These are phyloP conservation scores for Filosporella fistucella DNA, from an alignment of 495 filamentous ascomycete genomes.

Conservation along the genomic window DNA sequence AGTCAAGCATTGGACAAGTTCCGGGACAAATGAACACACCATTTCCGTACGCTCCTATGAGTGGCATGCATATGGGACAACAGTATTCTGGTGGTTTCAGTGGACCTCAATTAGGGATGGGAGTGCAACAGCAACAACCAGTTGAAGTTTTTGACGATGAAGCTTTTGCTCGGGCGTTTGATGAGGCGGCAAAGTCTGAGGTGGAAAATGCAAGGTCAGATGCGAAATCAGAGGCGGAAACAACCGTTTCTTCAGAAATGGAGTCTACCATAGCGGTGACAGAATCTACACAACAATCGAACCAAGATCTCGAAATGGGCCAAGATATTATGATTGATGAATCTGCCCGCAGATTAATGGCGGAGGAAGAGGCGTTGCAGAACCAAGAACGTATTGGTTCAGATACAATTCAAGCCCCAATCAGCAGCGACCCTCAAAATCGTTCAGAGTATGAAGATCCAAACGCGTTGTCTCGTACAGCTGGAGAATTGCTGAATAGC, in stretches of 20 bases:
- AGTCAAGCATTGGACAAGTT: slow-evolving; percentile 15
- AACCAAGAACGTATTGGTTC: slow-evolving; percentile 44
- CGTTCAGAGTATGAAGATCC: slow-evolving; percentile 41
- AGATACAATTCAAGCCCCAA: slow-evolving; percentile 30
- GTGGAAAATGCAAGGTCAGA: background rate
- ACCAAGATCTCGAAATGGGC: background rate
- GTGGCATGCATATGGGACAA: slow-evolving; percentile 7
- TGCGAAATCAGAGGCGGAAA: background rate
- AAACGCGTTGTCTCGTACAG: slow-evolving; percentile 67
- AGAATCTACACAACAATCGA: background rate
- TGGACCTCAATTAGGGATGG: slow-evolving; percentile 4
- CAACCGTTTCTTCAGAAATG: too few relatives aligned
- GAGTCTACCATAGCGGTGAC: too few relatives aligned
- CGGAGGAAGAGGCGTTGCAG: background rate
- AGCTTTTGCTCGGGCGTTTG: slow-evolving; percentile 34
- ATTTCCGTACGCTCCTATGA: slow-evolving; percentile 8
- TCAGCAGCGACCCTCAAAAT: slow-evolving; percentile 14
- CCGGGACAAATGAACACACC: background rate
- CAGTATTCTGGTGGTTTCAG: slow-evolving; percentile 9
- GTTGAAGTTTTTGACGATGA: slow-evolving; percentile 30
- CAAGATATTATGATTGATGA: slow-evolving; percentile 15
- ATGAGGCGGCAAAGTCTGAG: slow-evolving; percentile 23
- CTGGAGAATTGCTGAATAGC: slow-evolving; percentile 65
- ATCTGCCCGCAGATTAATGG: slow-evolving; percentile 9
- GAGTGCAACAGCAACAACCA: slow-evolving; percentile 14